Conservation (phyloP, 495 filamentous ascomycete species). For the Xylaria cubensis region DNA sequence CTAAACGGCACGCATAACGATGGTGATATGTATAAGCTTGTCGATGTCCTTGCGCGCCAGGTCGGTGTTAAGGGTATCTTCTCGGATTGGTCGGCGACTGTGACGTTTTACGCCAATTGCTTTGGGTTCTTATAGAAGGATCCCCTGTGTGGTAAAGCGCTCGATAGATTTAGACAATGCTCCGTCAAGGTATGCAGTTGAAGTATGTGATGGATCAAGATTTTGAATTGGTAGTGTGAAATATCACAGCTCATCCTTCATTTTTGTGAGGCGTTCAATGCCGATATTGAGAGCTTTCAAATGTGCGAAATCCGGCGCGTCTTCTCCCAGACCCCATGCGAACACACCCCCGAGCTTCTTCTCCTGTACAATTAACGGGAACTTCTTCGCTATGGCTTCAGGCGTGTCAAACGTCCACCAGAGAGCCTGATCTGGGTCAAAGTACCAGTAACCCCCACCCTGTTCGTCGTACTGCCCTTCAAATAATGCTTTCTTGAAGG, state of each 20-base stretch:
- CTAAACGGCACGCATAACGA: constrained; percentile 59
- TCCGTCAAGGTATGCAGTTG: not conserved
- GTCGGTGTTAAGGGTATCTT: constrained; percentile 64
- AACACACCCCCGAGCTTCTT: constrained; percentile 72
- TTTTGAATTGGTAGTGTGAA: not conserved
- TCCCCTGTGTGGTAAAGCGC: not conserved
- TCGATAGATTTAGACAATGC: not conserved
- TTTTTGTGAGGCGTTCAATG: constrained; percentile 39
- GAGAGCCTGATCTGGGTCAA: constrained; percentile 62
- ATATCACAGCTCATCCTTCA: constrained; percentile 37
- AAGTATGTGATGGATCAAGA: not conserved
- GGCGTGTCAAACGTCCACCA: constrained; percentile 83
- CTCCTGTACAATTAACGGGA: constrained; percentile 62
- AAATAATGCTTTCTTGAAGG: constrained; percentile 58
- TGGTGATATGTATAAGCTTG: constrained; percentile 63
- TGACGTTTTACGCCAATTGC: constrained; percentile 69
- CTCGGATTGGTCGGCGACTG: constrained; percentile 66
- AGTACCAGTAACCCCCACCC: constrained; percentile 72
- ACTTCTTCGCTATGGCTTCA: constrained; percentile 66
- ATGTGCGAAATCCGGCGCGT: constrained; percentile 65
- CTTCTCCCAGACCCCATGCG: constrained; percentile 78
- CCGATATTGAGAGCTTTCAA: constrained; percentile 63
- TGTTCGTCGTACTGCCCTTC: constrained; percentile 64
- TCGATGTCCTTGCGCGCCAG: constrained; percentile 63
- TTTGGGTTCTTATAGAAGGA: constrained; percentile 49